Conservation (phyloP, 2,329 filamentous ascomycete genomes). For the Hysterium pulicare region DNA sequence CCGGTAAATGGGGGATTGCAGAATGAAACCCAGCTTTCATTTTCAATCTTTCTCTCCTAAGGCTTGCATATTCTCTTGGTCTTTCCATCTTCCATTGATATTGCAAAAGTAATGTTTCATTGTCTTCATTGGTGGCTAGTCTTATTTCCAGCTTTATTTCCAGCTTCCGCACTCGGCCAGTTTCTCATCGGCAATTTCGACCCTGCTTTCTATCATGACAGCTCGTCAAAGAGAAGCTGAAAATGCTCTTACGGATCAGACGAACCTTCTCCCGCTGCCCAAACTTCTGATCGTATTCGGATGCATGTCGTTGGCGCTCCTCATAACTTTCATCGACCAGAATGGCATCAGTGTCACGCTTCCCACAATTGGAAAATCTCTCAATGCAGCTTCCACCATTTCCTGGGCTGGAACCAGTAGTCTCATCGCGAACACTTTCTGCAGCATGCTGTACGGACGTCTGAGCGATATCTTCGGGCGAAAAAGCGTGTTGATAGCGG, state of each 20-base stretch:
- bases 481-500: slow-evolving; percentile 56
- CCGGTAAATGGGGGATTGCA: no score
- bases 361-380: slow-evolving; percentile 33
- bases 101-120: no score
- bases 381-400: slow-evolving; percentile 48
- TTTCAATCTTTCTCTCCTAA: no score
- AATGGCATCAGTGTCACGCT: slow-evolving; percentile 51
- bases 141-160: no score
- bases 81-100: no score
- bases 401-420: slow-evolving; percentile 54
- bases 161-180: no score
- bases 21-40: no score
- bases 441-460: slow-evolving; percentile 62
- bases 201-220: no score
- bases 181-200: no score
- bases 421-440: slow-evolving; percentile 58
- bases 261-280: slow-evolving; percentile 53
- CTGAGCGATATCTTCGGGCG: slow-evolving; percentile 61
- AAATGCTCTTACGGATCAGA: slow-evolving; percentile 41
- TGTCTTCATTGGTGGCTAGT: no score
- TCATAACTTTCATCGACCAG: slow-evolving; percentile 58
- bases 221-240: background rate
- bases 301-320: slow-evolving; percentile 50
- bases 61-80: no score
- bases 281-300: slow-evolving; percentile 52